phyloP scores from a whole-genome alignment of 1,284 basidiomycete species.

The Pseudozyma pruni region DNA sequence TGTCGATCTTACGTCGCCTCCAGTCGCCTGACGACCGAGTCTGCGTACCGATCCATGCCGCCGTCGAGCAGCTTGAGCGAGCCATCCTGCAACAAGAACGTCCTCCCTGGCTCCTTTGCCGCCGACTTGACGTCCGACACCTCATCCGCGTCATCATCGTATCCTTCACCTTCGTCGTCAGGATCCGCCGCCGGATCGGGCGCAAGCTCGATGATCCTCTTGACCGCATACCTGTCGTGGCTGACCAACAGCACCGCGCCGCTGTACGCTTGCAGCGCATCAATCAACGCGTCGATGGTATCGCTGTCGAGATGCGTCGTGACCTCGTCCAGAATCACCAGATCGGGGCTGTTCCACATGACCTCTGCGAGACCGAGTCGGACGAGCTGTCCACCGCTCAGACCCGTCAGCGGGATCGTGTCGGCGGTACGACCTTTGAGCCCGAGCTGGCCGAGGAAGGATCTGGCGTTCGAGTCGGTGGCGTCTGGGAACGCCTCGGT shows the following conservation, averaged over 20 bases:
- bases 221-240: constrained; percentile 73
- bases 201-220: constrained; percentile 41
- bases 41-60: constrained; percentile 70
- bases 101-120: constrained; percentile 67
- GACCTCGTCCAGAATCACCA: constrained; percentile 57
- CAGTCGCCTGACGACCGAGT: constrained; percentile 60
- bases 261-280: constrained; percentile 72
- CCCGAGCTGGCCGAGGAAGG: constrained; percentile 70
- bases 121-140: constrained; percentile 31
- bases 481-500: constrained; percentile 45
- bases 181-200: constrained; percentile 33
- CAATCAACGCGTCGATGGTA: constrained; percentile 75
- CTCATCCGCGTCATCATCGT: constrained; percentile 53
- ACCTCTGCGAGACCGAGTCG: constrained; percentile 52
- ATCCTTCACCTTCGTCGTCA: constrained; percentile 50
- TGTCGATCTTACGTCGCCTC: constrained; percentile 5
- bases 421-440: constrained; percentile 55
- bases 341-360: constrained; percentile 52
- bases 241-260: constrained; percentile 77
- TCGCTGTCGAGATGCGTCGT: constrained; percentile 76
- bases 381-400: constrained; percentile 73
- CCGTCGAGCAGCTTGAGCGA: constrained; percentile 69
- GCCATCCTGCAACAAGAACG: constrained; percentile 70
- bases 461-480: constrained; percentile 57
- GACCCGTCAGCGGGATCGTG: constrained; percentile 32